phyloP scores from a whole-genome alignment of 2,329 filamentous ascomycete species.

The Arthrobotrys conoides region DNA sequence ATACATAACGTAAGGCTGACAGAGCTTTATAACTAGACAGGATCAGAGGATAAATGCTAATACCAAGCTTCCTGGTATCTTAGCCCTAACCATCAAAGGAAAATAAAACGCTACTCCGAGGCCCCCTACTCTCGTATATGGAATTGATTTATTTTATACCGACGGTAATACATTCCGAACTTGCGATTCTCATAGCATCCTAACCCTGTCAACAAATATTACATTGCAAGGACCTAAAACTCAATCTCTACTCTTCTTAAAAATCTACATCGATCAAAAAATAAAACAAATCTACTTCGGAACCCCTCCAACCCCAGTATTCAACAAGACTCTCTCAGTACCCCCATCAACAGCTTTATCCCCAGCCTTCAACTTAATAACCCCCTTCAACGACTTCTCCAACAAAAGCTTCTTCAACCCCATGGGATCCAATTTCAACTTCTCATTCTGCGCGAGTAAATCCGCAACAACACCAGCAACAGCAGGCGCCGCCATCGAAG shows the following conservation, averaged over 20 bases:
- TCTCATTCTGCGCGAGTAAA: conserved; percentile 50
- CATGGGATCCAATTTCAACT: conserved; percentile 57
- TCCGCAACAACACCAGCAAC: conserved; percentile 64
- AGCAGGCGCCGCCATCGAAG: conserved; percentile 70
- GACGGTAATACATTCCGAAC: conserved; percentile 14
- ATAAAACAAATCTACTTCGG: conserved; percentile 8
- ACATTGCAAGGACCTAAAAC: not conserved
- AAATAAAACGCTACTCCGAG: not conserved
- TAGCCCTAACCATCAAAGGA: not conserved
- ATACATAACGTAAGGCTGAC: no score
- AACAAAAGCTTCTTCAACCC: conserved; percentile 61
- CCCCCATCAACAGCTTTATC: conserved; percentile 22
- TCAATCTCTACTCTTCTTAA: no score
- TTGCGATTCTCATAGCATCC: not conserved
- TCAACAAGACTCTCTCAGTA: conserved; percentile 3
- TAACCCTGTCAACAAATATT: not conserved
- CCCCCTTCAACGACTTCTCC: conserved; percentile 15
- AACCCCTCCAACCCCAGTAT: conserved; percentile 30
- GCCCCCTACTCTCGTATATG: not conserved
- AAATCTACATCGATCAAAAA: not conserved
- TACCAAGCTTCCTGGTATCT: not conserved
- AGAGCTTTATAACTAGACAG: no score
- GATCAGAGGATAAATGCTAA: no score
- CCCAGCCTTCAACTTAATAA: conserved; percentile 19
- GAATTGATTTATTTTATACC: not conserved